Evolutionary conservation across 345 rosid species (phyloP), one percentile per base, ranked within the genome.

Genomic region (Barbarea vulgaris): DNA sequence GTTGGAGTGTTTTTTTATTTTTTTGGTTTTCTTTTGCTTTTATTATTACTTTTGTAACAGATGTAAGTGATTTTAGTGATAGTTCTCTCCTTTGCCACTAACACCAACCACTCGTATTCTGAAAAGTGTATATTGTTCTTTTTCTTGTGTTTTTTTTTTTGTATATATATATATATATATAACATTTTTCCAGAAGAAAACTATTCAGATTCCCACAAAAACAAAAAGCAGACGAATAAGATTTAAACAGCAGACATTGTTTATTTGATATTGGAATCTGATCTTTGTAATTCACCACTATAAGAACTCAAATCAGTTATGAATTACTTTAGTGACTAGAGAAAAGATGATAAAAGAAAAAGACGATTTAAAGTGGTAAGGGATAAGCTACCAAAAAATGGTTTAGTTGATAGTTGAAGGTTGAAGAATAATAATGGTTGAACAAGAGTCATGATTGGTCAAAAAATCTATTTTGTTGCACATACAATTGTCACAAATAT

Each of bases 21-120:
- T 5, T 11, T 3, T 54, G 37, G 27, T 67, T 17, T 69, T 3
- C 4, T 12, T 4, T 55, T 60, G 9, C 7, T 39, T 24, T 42
- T 19, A 9, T 34, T 66, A 7, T 27, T 24, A n/a, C 13, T 18
- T 44, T 53, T 17, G 58, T 18, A 59, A 33, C 59, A 61, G 44
- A 59, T 15, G 69, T 18, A 44, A 76, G 31, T 51, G 79, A 31
- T 33, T 66, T 53, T 8, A 58, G 74, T 39, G 74, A 69, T 54
- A 27, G 28, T 62, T 69, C 44, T 44, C 24, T 7, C 62, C 33
- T 6, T 76, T 62, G 75, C 64, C 58, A 69, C 70, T 44, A 42
- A 69, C 48, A 76, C 64, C 75, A 69, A 68, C 80, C 70, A 76
- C 75, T 76, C 69, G 7, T 69, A 17, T 69, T 33, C 13, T 44